Evolutionary conservation across 2,329 filamentous ascomycete genomes (phyloP).

Genomic region (Didymella exigua): DNA sequence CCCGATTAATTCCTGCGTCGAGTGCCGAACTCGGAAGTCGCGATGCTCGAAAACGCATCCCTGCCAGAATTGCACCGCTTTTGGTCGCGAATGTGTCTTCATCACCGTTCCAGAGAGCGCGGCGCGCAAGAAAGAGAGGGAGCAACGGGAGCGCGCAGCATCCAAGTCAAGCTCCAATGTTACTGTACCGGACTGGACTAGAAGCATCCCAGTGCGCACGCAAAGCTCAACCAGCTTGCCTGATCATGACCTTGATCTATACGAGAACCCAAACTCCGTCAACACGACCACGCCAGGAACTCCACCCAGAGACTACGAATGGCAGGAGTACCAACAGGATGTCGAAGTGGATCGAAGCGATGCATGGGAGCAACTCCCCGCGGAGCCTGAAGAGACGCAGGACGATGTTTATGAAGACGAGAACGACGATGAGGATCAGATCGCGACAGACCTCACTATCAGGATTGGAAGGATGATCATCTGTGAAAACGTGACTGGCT

Average conservation of each 20-base stretch:
- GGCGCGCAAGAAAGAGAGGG: constrained; percentile 46
- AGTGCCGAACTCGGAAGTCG: constrained; percentile 48
- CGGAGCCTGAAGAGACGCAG: constrained; percentile 45
- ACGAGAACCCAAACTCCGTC: constrained; percentile 36
- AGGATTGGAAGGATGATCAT: constrained; percentile 49
- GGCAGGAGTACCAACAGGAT: constrained; percentile 49
- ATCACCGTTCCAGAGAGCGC: constrained; percentile 48
- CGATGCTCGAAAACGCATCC: constrained; percentile 49
- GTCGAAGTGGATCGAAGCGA: constrained; percentile 45
- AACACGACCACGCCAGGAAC: constrained; percentile 46
- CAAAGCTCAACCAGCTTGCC: constrained; percentile 32
- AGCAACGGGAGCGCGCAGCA: constrained; percentile 33
- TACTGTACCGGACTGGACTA: constrained; percentile 44
- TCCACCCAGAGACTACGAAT: constrained; percentile 47
- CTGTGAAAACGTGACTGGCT: constrained; percentile 48
- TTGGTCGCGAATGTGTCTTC: constrained; percentile 48
- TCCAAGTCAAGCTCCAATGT: constrained; percentile 36
- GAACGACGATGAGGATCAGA: constrained; percentile 47
- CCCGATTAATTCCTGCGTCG: constrained; percentile 48
- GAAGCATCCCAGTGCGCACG: constrained; percentile 43
- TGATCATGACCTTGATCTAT: constrained; percentile 34
- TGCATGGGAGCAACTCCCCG: constrained; percentile 45
- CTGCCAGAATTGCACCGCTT: constrained; percentile 49
- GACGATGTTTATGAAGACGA: constrained; percentile 49
- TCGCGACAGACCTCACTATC: constrained; percentile 47